Conservation (phyloP, 257 asterid species). For the Avicennia marina region DNA sequence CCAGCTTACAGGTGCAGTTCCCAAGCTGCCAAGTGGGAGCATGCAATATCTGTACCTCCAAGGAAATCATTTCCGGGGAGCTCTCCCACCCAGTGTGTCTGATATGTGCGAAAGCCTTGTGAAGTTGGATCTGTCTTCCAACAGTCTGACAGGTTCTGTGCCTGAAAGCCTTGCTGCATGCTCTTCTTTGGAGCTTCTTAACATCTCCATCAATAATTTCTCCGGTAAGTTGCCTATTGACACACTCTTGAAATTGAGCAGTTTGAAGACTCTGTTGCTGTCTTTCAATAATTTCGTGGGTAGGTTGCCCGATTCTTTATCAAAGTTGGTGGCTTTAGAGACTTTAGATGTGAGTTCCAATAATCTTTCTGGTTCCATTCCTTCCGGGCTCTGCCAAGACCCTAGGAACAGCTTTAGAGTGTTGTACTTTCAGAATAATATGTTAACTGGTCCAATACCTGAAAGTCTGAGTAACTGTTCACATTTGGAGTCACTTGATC, state of each 20-base stretch:
- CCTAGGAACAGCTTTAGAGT: slow-evolving; percentile 47
- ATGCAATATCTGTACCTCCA: slow-evolving; percentile 58
- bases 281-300: slow-evolving; percentile 74
- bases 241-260: slow-evolving; percentile 46
- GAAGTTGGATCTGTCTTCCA: slow-evolving; percentile 63
- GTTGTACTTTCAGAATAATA: slow-evolving; percentile 80
- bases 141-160: slow-evolving; percentile 56
- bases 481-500: slow-evolving; percentile 80
- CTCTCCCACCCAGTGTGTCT: slow-evolving; percentile 36
- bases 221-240: slow-evolving; percentile 76
- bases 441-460: slow-evolving; percentile 65
- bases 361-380: slow-evolving; percentile 60
- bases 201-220: slow-evolving; percentile 61
- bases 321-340: slow-evolving; percentile 50
- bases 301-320: slow-evolving; percentile 59
- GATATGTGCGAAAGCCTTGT: slow-evolving; percentile 59
- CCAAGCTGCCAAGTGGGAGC: slow-evolving; percentile 41
- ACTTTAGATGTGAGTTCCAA: slow-evolving; percentile 83
- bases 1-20: slow-evolving; percentile 53
- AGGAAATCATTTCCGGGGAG: slow-evolving; percentile 53
- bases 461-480: slow-evolving; percentile 67
- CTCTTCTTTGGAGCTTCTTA: slow-evolving; percentile 52
- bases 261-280: slow-evolving; percentile 48
- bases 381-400: slow-evolving; percentile 62
- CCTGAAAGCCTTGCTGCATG: slow-evolving; percentile 65